Evolutionary conservation across 176 grass and related monocot genomes (phyloP), one percentile per base, ranked within the genome.

Genomic region (Zoysia japonica): DNA sequence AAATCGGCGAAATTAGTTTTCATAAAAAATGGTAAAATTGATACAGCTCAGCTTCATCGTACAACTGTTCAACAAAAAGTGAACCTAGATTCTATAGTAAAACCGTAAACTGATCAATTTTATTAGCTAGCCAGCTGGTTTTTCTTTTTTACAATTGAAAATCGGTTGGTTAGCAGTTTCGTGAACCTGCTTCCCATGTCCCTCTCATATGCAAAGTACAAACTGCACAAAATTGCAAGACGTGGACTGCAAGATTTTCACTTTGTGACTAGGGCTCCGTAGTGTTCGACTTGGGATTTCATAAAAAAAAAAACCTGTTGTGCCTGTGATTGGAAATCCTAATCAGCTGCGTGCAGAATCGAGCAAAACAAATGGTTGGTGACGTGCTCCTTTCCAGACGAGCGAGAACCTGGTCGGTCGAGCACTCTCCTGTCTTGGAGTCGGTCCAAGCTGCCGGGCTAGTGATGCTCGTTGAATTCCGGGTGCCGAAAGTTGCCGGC

Each of bases 401-500:
- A 10, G 5, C 10, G 1, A 51, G 7, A 9, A 2, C 16, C 70
- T 69, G 19, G 57, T 79, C 41, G 41, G 49, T 71, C 19, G 16
- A 57, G 53, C 72, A 39, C 80, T 52, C 55, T 1, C 44, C 35
- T 10, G 41, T 16, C 69, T 12, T 3, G 12, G 14, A 28, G 28
- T 28, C 28, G 28, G 28, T 28, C 14, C 0, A 41, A 62, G 45
- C 55, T 59, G 55, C 16, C 6, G 15, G 53, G 2, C 41, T 49
- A 68, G 43, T 39, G 55, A 2, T 47, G 45, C 69, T 60, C n/a
- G 76, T 74, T 60, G 70, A 68, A 70, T 81, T 63, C 39, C 15
- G 2, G 7, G 14, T 10, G 4, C 75, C 68, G 86, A 83, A 78
- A 83, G 79, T 46, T 48, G 19, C 45, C 48, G 56, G 66, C 70